Conservation (phyloP, 2,329 filamentous ascomycete species). For the Salinomyces thailandicus region DNA sequence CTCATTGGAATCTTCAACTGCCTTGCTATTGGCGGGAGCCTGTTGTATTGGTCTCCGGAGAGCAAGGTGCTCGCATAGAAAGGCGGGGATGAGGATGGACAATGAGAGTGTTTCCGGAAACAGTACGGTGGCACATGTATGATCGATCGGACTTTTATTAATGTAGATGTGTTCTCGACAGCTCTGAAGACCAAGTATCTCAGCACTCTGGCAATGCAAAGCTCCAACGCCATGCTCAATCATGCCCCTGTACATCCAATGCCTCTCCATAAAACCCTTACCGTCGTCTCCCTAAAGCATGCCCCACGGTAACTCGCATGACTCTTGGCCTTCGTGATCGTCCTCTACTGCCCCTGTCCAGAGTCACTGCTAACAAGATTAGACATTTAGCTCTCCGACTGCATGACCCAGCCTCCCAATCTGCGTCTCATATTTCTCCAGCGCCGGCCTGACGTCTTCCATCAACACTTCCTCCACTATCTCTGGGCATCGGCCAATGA, state of each 20-base stretch:
- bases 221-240: background rate
- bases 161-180: too few species aligned
- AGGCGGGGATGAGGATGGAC: too few species aligned
- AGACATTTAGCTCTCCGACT: conserved; percentile 21
- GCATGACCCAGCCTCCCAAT: conserved; percentile 14
- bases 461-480: conserved; percentile 31
- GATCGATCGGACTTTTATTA: background rate
- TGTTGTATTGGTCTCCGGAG: conserved; percentile 23
- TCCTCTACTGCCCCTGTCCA: background rate
- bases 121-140: background rate
- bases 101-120: background rate
- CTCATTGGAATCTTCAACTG: conserved; percentile 21
- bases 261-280: background rate
- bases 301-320: too few species aligned
- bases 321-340: too few species aligned
- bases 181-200: too few species aligned
- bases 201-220: background rate
- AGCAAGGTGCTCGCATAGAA: conserved; percentile 10
- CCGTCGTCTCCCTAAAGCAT: too few species aligned
- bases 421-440: conserved; percentile 24
- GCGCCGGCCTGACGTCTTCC: conserved; percentile 26
- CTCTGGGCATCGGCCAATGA: conserved; percentile 30
- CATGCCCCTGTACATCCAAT: too few species aligned
- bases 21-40: conserved; percentile 17
- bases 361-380: background rate